A percentile compares a stretch with the other conserved stretches of the same genome.
These are phyloP conservation scores for Exidia glandulosa DNA, from an alignment of 768 basidiomycete genomes.

Conservation along the genomic window DNA sequence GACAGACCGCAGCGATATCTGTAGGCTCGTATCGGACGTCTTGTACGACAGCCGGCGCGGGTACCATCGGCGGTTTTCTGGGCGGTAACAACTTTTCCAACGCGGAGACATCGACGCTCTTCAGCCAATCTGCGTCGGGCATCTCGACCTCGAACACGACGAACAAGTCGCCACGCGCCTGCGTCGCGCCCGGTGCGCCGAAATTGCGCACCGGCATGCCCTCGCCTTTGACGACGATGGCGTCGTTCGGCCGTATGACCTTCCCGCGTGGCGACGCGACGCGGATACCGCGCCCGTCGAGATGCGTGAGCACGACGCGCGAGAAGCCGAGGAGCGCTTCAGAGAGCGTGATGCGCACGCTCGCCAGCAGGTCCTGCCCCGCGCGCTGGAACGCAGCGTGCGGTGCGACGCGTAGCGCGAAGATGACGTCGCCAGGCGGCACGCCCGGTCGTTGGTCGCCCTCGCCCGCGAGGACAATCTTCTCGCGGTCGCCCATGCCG, in stretches of 20 bases:
- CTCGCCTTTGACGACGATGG: slow-evolving; percentile 68
- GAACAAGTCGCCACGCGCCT: slow-evolving; percentile 63
- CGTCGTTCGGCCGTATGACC: slow-evolving; percentile 62
- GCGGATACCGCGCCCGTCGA: slow-evolving; percentile 86
- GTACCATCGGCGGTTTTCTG: slow-evolving; percentile 63
- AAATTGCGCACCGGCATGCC: slow-evolving; percentile 67
- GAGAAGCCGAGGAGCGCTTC: slow-evolving; percentile 95
- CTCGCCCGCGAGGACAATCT: slow-evolving; percentile 82
- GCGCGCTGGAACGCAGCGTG: slow-evolving; percentile 80
- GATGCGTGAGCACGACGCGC: slow-evolving; percentile 78
- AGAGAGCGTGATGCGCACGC: slow-evolving; percentile 77
- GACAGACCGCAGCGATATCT: slow-evolving; percentile 77
- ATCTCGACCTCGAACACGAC: slow-evolving; percentile 81
- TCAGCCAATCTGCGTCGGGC: slow-evolving; percentile 73
- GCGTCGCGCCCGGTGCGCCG: slow-evolving; percentile 39
- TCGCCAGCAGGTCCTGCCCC: slow-evolving; percentile 69
- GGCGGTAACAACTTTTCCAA: slow-evolving; percentile 61
- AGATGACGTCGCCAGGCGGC: slow-evolving; percentile 85
- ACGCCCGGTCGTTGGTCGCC: slow-evolving; percentile 88
- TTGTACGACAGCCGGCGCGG: slow-evolving; percentile 59
- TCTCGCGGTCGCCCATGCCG: slow-evolving; percentile 74
- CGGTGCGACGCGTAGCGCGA: slow-evolving; percentile 53
- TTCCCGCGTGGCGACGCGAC: slow-evolving; percentile 65
- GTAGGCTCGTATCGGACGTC: slow-evolving; percentile 63
- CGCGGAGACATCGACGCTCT: slow-evolving; percentile 49